Evolutionary conservation across 495 filamentous ascomycete genomes (phyloP), one percentile per base, ranked within the genome.

Genomic region (Oleoguttula mirabilis): DNA sequence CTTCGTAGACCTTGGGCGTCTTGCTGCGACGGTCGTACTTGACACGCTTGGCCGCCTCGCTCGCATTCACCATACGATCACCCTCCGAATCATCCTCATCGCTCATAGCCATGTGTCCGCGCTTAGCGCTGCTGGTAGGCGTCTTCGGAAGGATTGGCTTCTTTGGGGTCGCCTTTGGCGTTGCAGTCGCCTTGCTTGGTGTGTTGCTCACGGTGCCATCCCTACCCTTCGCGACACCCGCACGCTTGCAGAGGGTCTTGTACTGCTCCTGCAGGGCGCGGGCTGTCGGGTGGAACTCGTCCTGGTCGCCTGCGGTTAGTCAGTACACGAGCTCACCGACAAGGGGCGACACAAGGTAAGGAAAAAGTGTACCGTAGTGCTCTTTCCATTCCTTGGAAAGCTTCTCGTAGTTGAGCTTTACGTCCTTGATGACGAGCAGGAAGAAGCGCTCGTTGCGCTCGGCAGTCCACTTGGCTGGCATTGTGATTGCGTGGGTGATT

Each of bases 41-140:
- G 4, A 10, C 21, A 11, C 41, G 41, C 15, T 17, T 30, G 12
- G 38, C 20, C n/a, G 20, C 14, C 8, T 12, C 15, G 19, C 1
- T n/a, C 3, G 12, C 12, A 7, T 32, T 32, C 12, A 35, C 19
- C 3, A 28, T 21, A 10, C 6, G 16, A 23, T 47, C 48, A n/a
- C n/a, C 16, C 14, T 39, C 41, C 10, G 39, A 28, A 15, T 42
- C 43, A 33, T 50, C 47, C 14, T 50, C 41, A 6, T 46, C 43
- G 36, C 27, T 46, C 34, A 38, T 38, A 15, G 2, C 14, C n/a
- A 4, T 15, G 4, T 11, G 35, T 15, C 15, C 33, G 27, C 28
- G 24, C 24, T 44, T 2, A n/a, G 16, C 11, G 32, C 11, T 3
- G 31, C n/a, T n/a, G 30, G 36, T 11, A 20, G 21, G 15, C 36